These are phyloP conservation scores for Aspergillus texensis DNA, from an alignment of 2,329 filamentous ascomycete species.

Conservation along the genomic window DNA sequence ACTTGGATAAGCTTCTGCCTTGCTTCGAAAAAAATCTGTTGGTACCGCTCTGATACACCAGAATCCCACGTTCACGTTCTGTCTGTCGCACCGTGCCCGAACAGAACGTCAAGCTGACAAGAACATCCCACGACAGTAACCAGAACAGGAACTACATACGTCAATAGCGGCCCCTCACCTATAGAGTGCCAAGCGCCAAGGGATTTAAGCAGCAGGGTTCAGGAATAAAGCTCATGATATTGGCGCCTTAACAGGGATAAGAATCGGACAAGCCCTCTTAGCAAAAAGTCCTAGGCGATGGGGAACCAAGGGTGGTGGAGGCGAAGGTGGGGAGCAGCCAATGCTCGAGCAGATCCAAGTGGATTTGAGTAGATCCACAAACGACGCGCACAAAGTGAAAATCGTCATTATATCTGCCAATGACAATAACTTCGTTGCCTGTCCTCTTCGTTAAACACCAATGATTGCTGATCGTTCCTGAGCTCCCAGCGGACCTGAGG, in stretches of 20 bases:
- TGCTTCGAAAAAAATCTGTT: neutral
- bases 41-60: neutral
- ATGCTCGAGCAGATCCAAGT: slow-evolving; percentile 4
- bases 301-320: neutral
- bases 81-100: neutral
- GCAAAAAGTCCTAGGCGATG: slow-evolving; percentile 1
- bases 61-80: neutral
- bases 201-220: neutral
- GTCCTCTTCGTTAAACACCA: neutral
- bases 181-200: slow-evolving; percentile 9
- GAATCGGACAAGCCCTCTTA: slow-evolving; percentile 11
- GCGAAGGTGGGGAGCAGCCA: slow-evolving; percentile 5
- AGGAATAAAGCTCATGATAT: slow-evolving; percentile 5
- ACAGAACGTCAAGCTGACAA: neutral
- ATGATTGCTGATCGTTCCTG: neutral
- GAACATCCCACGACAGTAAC: neutral
- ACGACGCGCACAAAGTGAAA: slow-evolving; percentile 8
- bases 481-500: neutral
- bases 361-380: slow-evolving; percentile 3
- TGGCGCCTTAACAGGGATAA: neutral
- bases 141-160: neutral
- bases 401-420: slow-evolving; percentile 13
- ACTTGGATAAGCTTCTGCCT: neutral
- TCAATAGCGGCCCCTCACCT: neutral
- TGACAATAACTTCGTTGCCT: neutral